phyloP scores from a whole-genome alignment of 306 rosid species.

The Prunus dulcis region DNA sequence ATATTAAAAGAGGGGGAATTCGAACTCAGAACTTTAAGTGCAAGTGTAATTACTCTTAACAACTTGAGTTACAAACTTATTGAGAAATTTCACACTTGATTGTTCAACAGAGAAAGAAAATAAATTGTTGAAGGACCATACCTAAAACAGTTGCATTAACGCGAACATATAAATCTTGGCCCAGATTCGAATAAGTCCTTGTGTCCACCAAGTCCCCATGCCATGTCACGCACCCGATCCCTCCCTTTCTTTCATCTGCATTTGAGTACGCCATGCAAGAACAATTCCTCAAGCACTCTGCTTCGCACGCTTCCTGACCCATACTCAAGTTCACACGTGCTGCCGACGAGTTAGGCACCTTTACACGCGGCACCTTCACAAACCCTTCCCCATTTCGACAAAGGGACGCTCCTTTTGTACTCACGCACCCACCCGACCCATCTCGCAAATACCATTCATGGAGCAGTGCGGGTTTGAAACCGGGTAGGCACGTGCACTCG shows the following conservation, averaged over 20 bases:
- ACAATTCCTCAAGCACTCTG: slow-evolving; percentile 48
- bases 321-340: slow-evolving; percentile 24
- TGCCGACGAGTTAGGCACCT: slow-evolving; percentile 42
- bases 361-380: slow-evolving; percentile 30
- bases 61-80: too few relatives aligned
- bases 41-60: too few relatives aligned
- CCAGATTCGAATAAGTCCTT: slow-evolving; percentile 30
- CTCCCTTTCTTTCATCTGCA: slow-evolving; percentile 34
- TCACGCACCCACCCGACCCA: slow-evolving; percentile 50
- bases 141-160: slow-evolving; percentile 39
- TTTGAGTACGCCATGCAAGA: slow-evolving; percentile 53
- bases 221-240: slow-evolving; percentile 52
- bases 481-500: slow-evolving; percentile 55
- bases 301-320: slow-evolving; percentile 30
- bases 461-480: slow-evolving; percentile 43
- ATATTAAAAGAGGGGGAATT: too few relatives aligned
- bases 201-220: slow-evolving; percentile 45
- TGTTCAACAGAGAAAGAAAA: neutral
- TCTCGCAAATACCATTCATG: slow-evolving; percentile 43
- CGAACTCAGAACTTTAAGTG: too few relatives aligned
- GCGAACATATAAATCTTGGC: slow-evolving; percentile 50
- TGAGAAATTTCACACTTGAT: too few relatives aligned
- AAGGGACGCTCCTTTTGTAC: slow-evolving; percentile 18
- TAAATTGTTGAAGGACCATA: neutral
- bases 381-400: slow-evolving; percentile 64